Evolutionary conservation across 2,329 filamentous ascomycete genomes (phyloP).

Genomic region (Venturia carpophila): DNA sequence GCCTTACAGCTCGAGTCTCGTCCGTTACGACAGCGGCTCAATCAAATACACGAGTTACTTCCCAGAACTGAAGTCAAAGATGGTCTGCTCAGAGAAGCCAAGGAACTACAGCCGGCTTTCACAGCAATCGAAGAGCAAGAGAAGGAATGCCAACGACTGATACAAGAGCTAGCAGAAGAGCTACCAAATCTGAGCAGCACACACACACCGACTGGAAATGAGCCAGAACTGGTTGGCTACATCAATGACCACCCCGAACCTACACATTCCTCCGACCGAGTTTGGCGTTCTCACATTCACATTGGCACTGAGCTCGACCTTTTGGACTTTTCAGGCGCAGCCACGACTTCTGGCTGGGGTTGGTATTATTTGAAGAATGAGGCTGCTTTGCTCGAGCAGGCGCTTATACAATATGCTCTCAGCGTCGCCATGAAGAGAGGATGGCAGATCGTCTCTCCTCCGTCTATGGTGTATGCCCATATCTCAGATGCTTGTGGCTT

Average conservation of each 20-base stretch:
- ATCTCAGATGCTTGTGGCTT: conserved; percentile 89
- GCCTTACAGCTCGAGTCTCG: conserved; percentile 51
- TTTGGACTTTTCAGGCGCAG: conserved; percentile 80
- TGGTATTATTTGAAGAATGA: conserved; percentile 97
- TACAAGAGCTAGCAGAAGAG: conserved; percentile 64
- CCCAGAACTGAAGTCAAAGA: conserved; percentile 31
- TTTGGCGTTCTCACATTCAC: conserved; percentile 70
- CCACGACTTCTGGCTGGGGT: conserved; percentile 83
- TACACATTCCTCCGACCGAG: conserved; percentile 33
- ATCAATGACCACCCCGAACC: conserved; percentile 59
- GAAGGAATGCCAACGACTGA: conserved; percentile 29
- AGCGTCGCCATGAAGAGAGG: conserved; percentile 62
- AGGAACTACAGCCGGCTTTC: conserved; percentile 55
- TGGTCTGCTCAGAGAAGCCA: conserved; percentile 53
- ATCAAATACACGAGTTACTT: conserved; percentile 51
- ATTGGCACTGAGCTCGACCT: conserved; percentile 84
- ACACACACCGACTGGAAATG: conserved; percentile 62
- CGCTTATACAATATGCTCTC: conserved; percentile 79
- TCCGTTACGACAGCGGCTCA: conserved; percentile 57
- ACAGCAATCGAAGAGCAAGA: conserved; percentile 54
- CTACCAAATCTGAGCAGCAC: conserved; percentile 80
- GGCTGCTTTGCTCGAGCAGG: conserved; percentile 88
- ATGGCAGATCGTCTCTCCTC: conserved; percentile 76
- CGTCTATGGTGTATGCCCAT: conserved; percentile 84
- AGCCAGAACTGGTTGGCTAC: conserved; percentile 60